Conservation (phyloP, 2,329 filamentous ascomycete genomes). For the Venturia carpophila region DNA sequence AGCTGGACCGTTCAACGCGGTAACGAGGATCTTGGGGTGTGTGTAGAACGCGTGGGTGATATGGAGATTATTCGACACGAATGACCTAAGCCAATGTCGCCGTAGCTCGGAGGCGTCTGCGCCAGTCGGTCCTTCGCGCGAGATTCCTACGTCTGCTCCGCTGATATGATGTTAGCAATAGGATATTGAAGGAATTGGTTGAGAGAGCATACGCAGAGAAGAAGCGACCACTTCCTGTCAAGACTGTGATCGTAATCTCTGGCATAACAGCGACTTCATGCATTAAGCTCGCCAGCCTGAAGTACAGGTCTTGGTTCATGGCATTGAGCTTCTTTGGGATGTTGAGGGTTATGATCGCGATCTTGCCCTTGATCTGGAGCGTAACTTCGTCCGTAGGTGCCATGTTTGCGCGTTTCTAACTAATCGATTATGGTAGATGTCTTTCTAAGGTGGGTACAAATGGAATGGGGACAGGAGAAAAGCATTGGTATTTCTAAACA, state of each 20-base stretch:
- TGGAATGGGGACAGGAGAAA: background rate
- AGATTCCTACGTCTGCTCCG: constrained; percentile 67
- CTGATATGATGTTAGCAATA: constrained; percentile 36
- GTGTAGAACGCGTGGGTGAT: constrained; percentile 83
- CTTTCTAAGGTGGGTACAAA: background rate
- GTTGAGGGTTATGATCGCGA: constrained; percentile 82
- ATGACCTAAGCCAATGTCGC: constrained; percentile 58
- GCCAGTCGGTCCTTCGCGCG: constrained; percentile 36
- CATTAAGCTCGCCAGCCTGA: constrained; percentile 62
- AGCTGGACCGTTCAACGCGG: constrained; percentile 84
- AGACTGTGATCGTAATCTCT: constrained; percentile 74
- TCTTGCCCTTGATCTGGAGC: constrained; percentile 56
- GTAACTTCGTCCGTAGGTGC: constrained; percentile 34
- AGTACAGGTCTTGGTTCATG: constrained; percentile 64
- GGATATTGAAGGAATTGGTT: background rate
- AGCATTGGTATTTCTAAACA: background rate
- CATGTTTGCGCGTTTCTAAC: background rate
- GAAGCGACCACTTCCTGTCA: constrained; percentile 70
- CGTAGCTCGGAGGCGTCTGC: constrained; percentile 32
- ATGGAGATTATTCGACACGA: constrained; percentile 82
- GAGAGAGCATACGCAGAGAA: constrained; percentile 66
- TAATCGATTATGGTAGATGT: background rate
- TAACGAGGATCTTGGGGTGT: constrained; percentile 88
- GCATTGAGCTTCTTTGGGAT: constrained; percentile 84
- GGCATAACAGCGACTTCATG: constrained; percentile 70